Evolutionary conservation across 1,284 basidiomycete genomes (phyloP), one percentile per base, ranked within the genome.

Genomic region (Cutaneotrichosporon spelunceum): DNA sequence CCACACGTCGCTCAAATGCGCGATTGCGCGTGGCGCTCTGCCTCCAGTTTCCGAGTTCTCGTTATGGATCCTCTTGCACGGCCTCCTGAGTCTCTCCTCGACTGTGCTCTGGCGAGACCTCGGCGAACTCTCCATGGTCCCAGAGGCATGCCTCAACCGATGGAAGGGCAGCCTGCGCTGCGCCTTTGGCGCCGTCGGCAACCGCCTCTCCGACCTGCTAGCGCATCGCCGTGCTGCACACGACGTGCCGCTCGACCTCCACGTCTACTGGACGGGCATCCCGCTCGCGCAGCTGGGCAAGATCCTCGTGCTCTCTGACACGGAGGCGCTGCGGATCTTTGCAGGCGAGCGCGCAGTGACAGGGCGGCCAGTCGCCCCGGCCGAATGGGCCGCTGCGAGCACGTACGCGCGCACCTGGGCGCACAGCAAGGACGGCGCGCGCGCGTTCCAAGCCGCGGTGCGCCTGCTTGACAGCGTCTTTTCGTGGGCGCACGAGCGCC

Each of bases 51-150:
- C 56, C 36, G 56, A 66, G 30, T 44, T 59, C 24, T 33, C 60
- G 2, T 30, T 67, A 1, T 71, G 66, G 65, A 66, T 69, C 42
- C 52, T 71, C 21, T 53, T 71, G 2, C 66, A 71, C 55, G 69
- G 68, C 10, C 53, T 71, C 9, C 49, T 69, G 29, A 62, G 56
- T 24, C 62, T 71, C 19, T 66, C 63, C 23, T 69, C 66, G 65
- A 69, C 69, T 0, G 54, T 71, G 19, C 63, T 69, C 3, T 71
- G 69, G 68, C 58, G 68, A 26, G 69, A 71, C 56, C 45, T 71
- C 39, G 69, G 66, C 24, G 68, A 69, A 26, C 56, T 71, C 10
- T 61, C 61, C 11, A 69, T 71, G 66, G 60, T 71, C 7, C 64
- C 63, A 13, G 69, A 66, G 21, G 64, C 57, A 45, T 66, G 33